phyloP scores from a whole-genome alignment of 1,284 basidiomycete species.

The Schizophyllum commune region DNA sequence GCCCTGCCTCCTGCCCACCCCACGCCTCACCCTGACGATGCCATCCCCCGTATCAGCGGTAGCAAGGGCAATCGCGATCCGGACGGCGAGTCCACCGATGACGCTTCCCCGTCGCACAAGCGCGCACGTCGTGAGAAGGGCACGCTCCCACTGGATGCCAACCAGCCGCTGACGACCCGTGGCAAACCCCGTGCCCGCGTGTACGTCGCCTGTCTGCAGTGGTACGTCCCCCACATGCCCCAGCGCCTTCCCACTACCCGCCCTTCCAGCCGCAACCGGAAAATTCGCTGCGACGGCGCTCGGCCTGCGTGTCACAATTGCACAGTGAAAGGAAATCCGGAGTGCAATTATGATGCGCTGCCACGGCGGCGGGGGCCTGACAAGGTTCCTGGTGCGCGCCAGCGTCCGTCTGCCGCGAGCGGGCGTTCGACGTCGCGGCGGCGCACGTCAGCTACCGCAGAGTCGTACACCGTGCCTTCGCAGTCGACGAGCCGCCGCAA shows the following conservation, averaged over 20 bases:
- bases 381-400: constrained; percentile 64
- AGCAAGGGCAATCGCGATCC: too few species aligned
- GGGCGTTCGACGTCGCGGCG: constrained; percentile 29
- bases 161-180: constrained; percentile 70
- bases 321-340: constrained; percentile 32
- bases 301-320: constrained; percentile 71
- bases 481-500: too few species aligned
- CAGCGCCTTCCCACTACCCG: constrained; percentile 5
- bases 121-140: constrained; percentile 43
- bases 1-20: too few species aligned
- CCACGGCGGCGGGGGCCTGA: constrained; percentile 75
- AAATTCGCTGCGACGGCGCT: constrained; percentile 75
- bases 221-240: constrained; percentile 33
- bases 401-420: constrained; percentile 27
- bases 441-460: constrained; percentile 10
- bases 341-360: constrained; percentile 55
- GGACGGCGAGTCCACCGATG: too few species aligned
- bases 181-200: constrained; percentile 64
- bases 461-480: constrained; percentile 6
- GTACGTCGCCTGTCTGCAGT: constrained; percentile 72
- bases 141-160: constrained; percentile 54
- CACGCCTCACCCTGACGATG: too few species aligned
- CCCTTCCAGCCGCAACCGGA: constrained; percentile 55
- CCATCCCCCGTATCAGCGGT: too few species aligned
- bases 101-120: too few species aligned